A percentile compares a stretch with the other conserved stretches of the same genome.
phyloP scores from a whole-genome alignment of 208 protist species.

The Trypanosoma brucei region DNA sequence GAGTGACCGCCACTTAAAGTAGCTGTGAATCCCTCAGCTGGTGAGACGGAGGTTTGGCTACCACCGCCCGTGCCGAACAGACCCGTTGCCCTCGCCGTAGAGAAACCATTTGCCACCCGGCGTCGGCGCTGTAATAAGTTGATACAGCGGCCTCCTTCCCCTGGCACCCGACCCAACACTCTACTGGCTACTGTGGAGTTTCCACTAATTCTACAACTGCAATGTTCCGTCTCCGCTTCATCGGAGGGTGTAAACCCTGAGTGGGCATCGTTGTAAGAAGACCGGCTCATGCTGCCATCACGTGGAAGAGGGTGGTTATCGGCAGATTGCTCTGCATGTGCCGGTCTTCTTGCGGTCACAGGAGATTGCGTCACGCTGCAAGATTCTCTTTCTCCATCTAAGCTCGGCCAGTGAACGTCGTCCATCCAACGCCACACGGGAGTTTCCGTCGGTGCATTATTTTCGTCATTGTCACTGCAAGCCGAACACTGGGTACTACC shows the following conservation, averaged over 20 bases:
- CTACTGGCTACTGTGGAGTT: neutral
- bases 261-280: neutral
- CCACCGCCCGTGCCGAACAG: neutral
- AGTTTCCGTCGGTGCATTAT: neutral
- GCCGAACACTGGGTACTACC: neutral
- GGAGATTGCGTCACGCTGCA: neutral
- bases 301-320: slow-evolving; percentile 12
- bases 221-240: neutral
- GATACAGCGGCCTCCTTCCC: neutral
- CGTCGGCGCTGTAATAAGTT: neutral
- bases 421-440: neutral
- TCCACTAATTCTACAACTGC: neutral
- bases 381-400: neutral
- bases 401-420: neutral
- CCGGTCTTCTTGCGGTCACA: neutral
- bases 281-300: neutral
- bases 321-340: slow-evolving; percentile 1
- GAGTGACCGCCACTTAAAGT: neutral
- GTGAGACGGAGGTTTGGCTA: neutral
- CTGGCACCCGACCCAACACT: neutral
- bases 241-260: neutral
- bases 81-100: neutral
- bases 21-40: neutral
- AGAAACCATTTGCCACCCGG: neutral
- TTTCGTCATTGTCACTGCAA: neutral